phyloP scores from a whole-genome alignment of 106 monocot species.

The Dioscorea zingiberensis region DNA sequence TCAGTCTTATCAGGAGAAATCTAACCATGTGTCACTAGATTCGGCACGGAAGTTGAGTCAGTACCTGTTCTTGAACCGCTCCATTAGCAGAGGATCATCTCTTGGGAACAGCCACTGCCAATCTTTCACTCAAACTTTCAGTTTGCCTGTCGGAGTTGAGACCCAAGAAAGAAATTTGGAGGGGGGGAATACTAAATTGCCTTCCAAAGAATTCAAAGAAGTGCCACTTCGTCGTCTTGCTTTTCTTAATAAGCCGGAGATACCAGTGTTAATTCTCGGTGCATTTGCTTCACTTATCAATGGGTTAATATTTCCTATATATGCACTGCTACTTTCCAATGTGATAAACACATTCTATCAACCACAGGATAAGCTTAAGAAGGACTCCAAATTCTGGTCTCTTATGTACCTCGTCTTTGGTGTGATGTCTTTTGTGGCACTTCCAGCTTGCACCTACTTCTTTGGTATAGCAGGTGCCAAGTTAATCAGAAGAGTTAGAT shows the following conservation, averaged over 20 bases:
- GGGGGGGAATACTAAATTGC: background rate
- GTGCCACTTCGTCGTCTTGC: conserved; percentile 44
- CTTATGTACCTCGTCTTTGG: conserved; percentile 37
- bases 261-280: conserved; percentile 37
- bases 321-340: conserved; percentile 34
- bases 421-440: conserved; percentile 19
- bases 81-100: conserved; percentile 31
- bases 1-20: background rate
- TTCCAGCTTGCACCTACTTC: conserved; percentile 37
- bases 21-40: background rate
- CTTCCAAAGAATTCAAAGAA: conserved; percentile 9
- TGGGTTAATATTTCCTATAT: conserved; percentile 35
- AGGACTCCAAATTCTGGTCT: conserved; percentile 41
- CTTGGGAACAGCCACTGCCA: conserved; percentile 17
- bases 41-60: conserved; percentile 6
- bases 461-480: conserved; percentile 49
- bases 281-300: conserved; percentile 32
- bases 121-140: conserved; percentile 24
- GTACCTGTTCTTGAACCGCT: conserved; percentile 19
- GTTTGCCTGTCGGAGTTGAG: conserved; percentile 27
- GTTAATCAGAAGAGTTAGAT: conserved; percentile 52
- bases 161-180: conserved; percentile 14
- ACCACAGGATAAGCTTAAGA: conserved; percentile 41
- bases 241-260: conserved; percentile 54
- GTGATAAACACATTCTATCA: conserved; percentile 40